Conservation (phyloP, 306 rosid species). For the Crotalaria pallida region DNA sequence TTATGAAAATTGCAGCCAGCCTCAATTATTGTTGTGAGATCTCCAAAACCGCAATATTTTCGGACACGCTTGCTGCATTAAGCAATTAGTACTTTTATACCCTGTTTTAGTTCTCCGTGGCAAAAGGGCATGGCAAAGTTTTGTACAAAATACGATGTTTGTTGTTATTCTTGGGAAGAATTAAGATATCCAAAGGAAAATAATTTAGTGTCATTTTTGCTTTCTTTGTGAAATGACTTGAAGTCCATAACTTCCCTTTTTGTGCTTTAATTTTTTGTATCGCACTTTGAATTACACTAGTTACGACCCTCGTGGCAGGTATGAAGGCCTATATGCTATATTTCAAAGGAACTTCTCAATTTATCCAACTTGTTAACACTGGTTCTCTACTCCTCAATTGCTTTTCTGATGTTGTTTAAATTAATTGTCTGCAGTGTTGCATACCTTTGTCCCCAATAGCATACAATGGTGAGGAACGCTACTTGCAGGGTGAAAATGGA, state of each 20-base stretch:
- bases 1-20: not conserved
- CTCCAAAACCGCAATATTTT: too few relatives aligned
- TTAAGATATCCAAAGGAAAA: not conserved
- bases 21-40: too few relatives aligned
- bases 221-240: conserved; percentile 7
- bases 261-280: conserved; percentile 18
- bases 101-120: not conserved
- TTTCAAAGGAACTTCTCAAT: conserved; percentile 7
- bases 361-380: not conserved
- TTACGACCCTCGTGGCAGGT: not conserved
- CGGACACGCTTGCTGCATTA: not conserved
- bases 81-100: too few relatives aligned
- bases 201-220: not conserved
- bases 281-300: conserved; percentile 12
- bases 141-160: not conserved
- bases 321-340: not conserved
- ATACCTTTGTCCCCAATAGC: conserved; percentile 30
- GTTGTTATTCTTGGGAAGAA: conserved; percentile 1
- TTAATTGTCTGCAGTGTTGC: conserved; percentile 47
- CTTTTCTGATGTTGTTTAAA: conserved; percentile 26
- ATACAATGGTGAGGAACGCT: conserved; percentile 34
- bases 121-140: not conserved
- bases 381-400: conserved; percentile 9
- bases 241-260: not conserved
- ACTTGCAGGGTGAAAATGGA: conserved; percentile 39